phyloP scores from a whole-genome alignment of 2,329 filamentous ascomycete species.

The Triangularia setosa region DNA sequence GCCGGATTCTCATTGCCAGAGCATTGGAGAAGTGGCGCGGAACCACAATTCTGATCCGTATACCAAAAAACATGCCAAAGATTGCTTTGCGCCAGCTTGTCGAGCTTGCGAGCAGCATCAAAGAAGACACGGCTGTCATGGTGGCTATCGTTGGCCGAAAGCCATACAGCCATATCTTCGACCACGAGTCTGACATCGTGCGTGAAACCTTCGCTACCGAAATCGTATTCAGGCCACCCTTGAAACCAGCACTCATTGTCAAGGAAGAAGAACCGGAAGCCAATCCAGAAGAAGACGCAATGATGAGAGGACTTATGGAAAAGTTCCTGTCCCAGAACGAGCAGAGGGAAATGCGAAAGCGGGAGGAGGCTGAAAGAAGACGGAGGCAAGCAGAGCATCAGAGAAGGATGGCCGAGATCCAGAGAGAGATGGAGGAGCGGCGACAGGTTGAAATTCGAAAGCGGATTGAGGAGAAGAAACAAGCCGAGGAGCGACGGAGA shows the following conservation, averaged over 20 bases:
- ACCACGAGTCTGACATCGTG: not conserved
- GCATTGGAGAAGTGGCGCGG: not conserved
- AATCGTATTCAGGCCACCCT: not conserved
- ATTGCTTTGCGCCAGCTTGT: not conserved
- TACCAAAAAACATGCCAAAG: not conserved
- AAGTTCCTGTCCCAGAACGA: not conserved
- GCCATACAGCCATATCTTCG: not conserved
- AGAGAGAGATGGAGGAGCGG: not conserved
- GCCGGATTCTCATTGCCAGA: not conserved
- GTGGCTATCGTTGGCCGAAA: not conserved
- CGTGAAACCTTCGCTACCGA: not conserved
- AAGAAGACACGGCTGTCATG: not conserved
- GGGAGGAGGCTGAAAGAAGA: not conserved
- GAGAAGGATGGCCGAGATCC: not conserved
- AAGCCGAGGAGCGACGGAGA: not conserved
- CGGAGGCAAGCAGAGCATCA: not conserved
- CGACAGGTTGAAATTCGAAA: not conserved
- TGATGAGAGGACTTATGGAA: not conserved
- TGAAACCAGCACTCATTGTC: not conserved
- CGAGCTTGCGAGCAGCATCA: not conserved
- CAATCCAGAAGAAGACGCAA: not conserved
- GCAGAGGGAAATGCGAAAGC: not conserved
- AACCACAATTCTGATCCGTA: not conserved
- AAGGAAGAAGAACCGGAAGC: not conserved
- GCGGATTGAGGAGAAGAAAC: not conserved